phyloP scores from a whole-genome alignment of 768 basidiomycete species.

The Podaxis mareebaensis region DNA sequence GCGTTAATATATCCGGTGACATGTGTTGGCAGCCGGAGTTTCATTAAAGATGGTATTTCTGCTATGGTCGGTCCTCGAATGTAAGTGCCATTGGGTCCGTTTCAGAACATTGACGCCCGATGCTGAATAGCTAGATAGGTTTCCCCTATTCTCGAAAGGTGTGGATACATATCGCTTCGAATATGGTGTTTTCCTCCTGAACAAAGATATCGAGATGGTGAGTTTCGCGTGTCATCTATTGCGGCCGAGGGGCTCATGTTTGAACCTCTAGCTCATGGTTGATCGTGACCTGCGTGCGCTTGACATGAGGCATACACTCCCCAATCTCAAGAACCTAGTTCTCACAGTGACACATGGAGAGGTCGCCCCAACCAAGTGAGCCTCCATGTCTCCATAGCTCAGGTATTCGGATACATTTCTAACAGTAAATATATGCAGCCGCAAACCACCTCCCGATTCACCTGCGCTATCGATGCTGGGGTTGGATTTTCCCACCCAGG shows the following conservation, averaged over 20 bases:
- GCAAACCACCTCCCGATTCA: slow-evolving; percentile 18
- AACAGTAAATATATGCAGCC: slow-evolving; percentile 9
- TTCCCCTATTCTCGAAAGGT: slow-evolving; percentile 91
- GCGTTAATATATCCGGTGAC: slow-evolving; percentile 86
- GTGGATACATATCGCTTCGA: slow-evolving; percentile 98
- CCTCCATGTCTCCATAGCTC: slow-evolving; percentile 14
- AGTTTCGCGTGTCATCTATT: slow-evolving; percentile 20
- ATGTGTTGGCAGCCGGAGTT: slow-evolving; percentile 85
- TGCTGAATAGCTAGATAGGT: slow-evolving; percentile 52
- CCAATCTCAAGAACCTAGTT: slow-evolving; percentile 93
- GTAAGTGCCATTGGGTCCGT: slow-evolving; percentile 46
- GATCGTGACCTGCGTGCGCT: slow-evolving; percentile 86
- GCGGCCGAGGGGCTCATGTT: slow-evolving; percentile 15
- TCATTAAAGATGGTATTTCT: slow-evolving; percentile 91
- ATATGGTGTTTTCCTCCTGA: slow-evolving; percentile 94
- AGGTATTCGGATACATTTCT: not conserved
- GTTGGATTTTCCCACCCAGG: slow-evolving; percentile 17
- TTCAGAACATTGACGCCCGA: not conserved
- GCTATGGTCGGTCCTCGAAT: slow-evolving; percentile 94
- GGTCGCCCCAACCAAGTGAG: slow-evolving; percentile 44
- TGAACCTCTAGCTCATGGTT: slow-evolving; percentile 71
- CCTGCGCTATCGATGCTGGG: slow-evolving; percentile 17
- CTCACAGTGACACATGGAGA: slow-evolving; percentile 82
- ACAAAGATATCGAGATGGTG: slow-evolving; percentile 97
- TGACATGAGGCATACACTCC: slow-evolving; percentile 94